Evolutionary conservation across 2,329 filamentous ascomycete genomes (phyloP), one percentile per base, ranked within the genome.

Genomic region (Plectosphaerella plurivora): DNA sequence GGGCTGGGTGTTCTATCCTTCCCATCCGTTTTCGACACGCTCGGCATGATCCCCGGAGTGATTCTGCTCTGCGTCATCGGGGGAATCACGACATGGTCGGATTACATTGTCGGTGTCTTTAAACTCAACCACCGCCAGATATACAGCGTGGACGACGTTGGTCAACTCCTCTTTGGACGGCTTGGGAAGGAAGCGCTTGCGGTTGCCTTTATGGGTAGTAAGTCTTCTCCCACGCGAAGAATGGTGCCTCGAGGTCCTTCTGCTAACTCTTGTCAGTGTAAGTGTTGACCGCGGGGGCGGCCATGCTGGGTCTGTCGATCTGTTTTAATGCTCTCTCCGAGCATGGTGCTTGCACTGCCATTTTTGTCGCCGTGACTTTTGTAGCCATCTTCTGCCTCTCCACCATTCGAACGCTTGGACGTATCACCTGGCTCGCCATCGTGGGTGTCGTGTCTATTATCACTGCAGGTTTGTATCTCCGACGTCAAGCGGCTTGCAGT

Each of bases 121-220:
- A 81, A 81, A 56, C 55, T 75, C 37, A 65, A 65, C 10, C 77
- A 81, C 57, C 71, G 69, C 3, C 68, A 74, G 37, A 73, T 80
- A 2, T 80, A 81, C 58, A 70, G 73, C 24, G 75, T 81, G 51
- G 77, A 78, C 47, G 78, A 81, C 58, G 77, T 71, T 3, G 77
- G 76, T 16, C 57, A 58, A 4, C 62, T 78, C 37, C 66, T 81
- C n/a, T 76, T 78, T 55, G 78, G 78, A 14, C 67, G 64, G 2
- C 51, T 70, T 5, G 76, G 77, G 1, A n/a, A n/a, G n/a, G n/a
- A n/a, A n/a, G n/a, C n/a, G n/a, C n/a, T n/a, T n/a, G n/a, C n/a
- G n/a, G n/a, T n/a, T n/a, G n/a, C n/a, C n/a, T n/a, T n/a, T n/a
- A n/a, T n/a, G n/a, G n/a, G n/a, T n/a, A n/a, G n/a, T n/a, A n/a